Evolutionary conservation across 805 yeast species (phyloP), one percentile per base, ranked within the genome.

Genomic region (Geotrichum ghanense): DNA sequence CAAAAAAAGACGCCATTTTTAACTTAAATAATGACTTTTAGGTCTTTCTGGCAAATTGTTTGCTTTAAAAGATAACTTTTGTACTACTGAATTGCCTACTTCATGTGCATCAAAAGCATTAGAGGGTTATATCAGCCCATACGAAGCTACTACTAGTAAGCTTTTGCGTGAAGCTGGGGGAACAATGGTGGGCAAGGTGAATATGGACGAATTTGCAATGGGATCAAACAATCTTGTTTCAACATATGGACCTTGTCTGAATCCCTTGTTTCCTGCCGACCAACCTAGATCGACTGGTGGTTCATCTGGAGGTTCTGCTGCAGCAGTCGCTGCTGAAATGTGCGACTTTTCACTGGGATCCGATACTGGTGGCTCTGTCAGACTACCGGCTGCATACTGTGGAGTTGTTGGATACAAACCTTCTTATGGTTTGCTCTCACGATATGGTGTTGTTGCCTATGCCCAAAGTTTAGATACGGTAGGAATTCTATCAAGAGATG

Each of bases 181-280:
- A 14, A 51, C 58, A 0, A 53, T 66, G 3, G 67, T 80, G 1
- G 98, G 96, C 0, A 92, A 90, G 62, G 74, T 94, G 2, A 92
- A 90, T 55, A 69, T 92, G 76, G 99, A 92, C 65, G 97, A 92
- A 65, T 92, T 92, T 67, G 99, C 95, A 2, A 92, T 92, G 98
- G 99, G 98, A 9, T 63, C 65, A 16, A 61, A 65, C 46, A 69
- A 65, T 45, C 56, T 57, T 3, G 58, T 59, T 50, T 58, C 69
- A 6, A 47, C 50, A 23, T 66, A 52, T 46, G 68, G 66, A 10
- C 60, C 56, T 9, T 56, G 60, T 5, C 41, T 53, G 23, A 70
- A 69, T 51, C 80, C 82, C 1, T 53, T 69, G 6, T 75, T 60
- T 48, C 62, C 64, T 0, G 12, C 5, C 5, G 52, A 56, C 16